Evolutionary conservation across 2,329 filamentous ascomycete genomes (phyloP).

Genomic region (Massarina eburnea): DNA sequence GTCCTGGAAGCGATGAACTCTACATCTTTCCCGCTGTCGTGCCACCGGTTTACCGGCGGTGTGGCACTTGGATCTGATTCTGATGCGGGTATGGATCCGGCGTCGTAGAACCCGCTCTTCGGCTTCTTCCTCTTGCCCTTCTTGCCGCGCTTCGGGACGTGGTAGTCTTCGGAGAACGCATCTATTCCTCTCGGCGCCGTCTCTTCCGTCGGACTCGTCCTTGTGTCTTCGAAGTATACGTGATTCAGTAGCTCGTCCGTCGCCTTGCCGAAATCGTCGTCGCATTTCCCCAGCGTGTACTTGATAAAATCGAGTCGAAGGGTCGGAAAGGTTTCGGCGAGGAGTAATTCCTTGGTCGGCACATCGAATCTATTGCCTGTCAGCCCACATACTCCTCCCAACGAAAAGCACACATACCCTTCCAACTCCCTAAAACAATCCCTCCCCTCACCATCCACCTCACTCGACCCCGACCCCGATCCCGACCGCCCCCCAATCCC

Average conservation of each 20-base stretch:
- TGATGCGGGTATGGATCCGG: conserved; percentile 23
- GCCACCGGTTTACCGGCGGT: conserved; percentile 57
- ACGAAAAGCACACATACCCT: not conserved
- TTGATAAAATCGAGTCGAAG: conserved; percentile 67
- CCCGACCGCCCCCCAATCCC: conserved; percentile 32
- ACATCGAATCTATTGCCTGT: conserved; percentile 40
- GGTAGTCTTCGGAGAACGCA: conserved; percentile 67
- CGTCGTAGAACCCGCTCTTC: conserved; percentile 22
- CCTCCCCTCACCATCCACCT: conserved; percentile 33
- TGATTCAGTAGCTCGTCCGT: conserved; percentile 81
- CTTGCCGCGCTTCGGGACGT: conserved; percentile 43
- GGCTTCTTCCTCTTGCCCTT: conserved; percentile 49
- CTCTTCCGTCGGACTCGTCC: conserved; percentile 50
- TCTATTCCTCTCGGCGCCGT: conserved; percentile 71
- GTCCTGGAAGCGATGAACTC: conserved; percentile 61
- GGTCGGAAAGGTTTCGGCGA: conserved; percentile 72
- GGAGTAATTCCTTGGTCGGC: conserved; percentile 63
- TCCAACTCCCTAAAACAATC: conserved; percentile 36
- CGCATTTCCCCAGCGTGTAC: conserved; percentile 67
- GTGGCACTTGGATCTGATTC: conserved; percentile 17
- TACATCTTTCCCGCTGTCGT: conserved; percentile 58
- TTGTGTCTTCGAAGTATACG: conserved; percentile 71
- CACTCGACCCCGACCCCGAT: conserved; percentile 23
- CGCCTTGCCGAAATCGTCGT: conserved; percentile 67
- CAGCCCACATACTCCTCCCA: not conserved